phyloP scores from a whole-genome alignment of 2,329 filamentous ascomycete genomes.

The Lecanoromycetidae sp. region DNA sequence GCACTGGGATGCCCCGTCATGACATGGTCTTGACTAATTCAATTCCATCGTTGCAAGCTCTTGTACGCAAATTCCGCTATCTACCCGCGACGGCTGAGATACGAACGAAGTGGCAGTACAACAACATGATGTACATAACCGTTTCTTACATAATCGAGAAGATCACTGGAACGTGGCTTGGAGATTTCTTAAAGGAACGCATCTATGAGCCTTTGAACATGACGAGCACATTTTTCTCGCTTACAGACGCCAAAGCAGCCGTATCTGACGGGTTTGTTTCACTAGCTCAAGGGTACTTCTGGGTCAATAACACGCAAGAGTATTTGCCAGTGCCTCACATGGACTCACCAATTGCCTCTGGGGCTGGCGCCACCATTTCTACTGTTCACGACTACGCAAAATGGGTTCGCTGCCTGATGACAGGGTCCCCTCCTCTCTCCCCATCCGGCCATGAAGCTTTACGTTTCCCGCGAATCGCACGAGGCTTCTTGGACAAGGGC shows the following conservation, averaged over 20 bases:
- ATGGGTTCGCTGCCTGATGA: conserved; percentile 41
- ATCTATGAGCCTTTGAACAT: conserved; percentile 34
- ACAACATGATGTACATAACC: conserved; percentile 42
- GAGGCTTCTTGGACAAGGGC: neutral
- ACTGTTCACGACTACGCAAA: conserved; percentile 33
- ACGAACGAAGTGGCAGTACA: conserved; percentile 37
- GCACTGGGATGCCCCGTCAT: conserved; percentile 23
- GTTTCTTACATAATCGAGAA: conserved; percentile 37
- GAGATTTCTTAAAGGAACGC: conserved; percentile 24
- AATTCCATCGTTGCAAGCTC: conserved; percentile 25
- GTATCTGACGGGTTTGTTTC: conserved; percentile 11
- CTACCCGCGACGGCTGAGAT: conserved; percentile 31
- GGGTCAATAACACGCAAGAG: conserved; percentile 11
- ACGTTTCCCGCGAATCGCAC: conserved; percentile 24
- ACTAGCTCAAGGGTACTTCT: conserved; percentile 22
- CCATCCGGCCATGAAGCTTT: conserved; percentile 25
- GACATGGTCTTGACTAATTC: conserved; percentile 17
- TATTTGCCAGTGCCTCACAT: conserved; percentile 11
- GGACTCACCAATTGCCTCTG: conserved; percentile 13
- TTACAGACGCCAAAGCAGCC: conserved; percentile 25
- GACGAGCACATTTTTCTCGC: conserved; percentile 28
- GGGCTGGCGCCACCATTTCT: conserved; percentile 23
- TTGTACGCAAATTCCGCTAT: conserved; percentile 32
- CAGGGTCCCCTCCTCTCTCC: conserved; percentile 28
- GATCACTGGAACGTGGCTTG: conserved; percentile 27